A percentile compares a stretch with the other conserved stretches of the same genome.
Evolutionary conservation across 1,284 basidiomycete species (phyloP).

Genomic region (Schizopora paradoxa): DNA sequence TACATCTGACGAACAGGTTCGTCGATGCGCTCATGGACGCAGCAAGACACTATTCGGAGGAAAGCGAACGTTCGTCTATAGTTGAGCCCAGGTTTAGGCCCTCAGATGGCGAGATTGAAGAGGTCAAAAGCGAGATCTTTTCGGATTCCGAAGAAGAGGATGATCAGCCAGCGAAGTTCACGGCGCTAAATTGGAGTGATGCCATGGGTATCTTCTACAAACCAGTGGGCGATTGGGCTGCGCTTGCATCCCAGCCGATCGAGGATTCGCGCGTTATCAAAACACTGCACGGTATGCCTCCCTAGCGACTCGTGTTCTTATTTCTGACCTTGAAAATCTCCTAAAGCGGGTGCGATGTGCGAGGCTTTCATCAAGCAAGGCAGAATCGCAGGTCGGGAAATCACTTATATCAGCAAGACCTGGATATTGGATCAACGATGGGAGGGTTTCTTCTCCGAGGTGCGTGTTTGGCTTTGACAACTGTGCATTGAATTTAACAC

Average conservation of each 20-base stretch:
- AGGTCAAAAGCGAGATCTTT: constrained; percentile 2
- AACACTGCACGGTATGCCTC: constrained; percentile 7
- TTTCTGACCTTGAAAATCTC: background rate
- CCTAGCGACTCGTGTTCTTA: background rate
- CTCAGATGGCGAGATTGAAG: background rate
- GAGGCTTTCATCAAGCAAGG: constrained; percentile 37
- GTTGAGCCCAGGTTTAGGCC: background rate
- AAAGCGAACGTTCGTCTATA: background rate
- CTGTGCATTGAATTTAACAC: background rate
- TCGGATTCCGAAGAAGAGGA: constrained; percentile 5
- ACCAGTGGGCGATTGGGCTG: constrained; percentile 9
- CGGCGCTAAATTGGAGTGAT: background rate
- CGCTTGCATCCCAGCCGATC: constrained; percentile 4
- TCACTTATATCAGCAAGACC: constrained; percentile 43
- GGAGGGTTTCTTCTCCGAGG: constrained; percentile 23
- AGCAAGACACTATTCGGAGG: background rate
- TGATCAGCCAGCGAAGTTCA: background rate
- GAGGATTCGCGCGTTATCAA: constrained; percentile 9
- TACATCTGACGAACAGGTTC: too few species aligned
- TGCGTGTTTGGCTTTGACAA: constrained; percentile 6
- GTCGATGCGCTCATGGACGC: constrained; percentile 6
- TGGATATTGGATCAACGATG: constrained; percentile 20
- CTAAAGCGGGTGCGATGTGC: constrained; percentile 37
- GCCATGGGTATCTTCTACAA: constrained; percentile 4
- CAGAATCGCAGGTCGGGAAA: constrained; percentile 27